Evolutionary conservation across 1,284 basidiomycete species (phyloP).

Genomic region (Leucoagaricus sp.): DNA sequence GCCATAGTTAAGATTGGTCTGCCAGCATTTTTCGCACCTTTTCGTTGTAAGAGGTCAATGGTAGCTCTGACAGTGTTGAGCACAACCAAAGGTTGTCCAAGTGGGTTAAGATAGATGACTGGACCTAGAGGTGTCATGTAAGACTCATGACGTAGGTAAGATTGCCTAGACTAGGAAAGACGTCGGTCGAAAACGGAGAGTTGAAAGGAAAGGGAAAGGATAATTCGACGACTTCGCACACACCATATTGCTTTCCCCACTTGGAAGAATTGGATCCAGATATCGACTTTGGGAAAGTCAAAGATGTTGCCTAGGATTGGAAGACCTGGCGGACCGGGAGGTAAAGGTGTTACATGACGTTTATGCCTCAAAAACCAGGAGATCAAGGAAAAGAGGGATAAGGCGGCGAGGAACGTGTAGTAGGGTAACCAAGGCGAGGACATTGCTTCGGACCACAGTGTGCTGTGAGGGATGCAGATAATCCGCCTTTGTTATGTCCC

Average conservation of each 20-base stretch:
- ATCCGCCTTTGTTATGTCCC: no score
- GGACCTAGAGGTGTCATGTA: not conserved
- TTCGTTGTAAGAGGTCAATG: not conserved
- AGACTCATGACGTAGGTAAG: no score
- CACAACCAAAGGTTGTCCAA: not conserved
- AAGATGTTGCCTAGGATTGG: not conserved
- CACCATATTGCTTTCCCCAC: not conserved
- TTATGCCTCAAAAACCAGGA: not conserved
- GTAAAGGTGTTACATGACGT: not conserved
- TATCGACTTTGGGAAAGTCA: not conserved
- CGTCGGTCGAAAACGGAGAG: no score
- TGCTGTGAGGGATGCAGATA: no score
- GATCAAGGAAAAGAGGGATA: no score
- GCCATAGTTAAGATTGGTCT: not conserved
- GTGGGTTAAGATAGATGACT: not conserved
- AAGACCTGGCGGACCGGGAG: not conserved
- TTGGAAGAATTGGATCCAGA: not conserved
- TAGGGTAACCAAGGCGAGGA: not conserved
- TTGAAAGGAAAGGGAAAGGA: not conserved
- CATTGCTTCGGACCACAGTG: no score
- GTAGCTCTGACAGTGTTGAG: slow-evolving; percentile 1
- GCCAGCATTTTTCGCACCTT: not conserved
- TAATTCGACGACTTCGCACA: not conserved
- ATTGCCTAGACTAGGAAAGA: no score
- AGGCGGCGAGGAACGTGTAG: not conserved